Evolutionary conservation across 106 monocot species (phyloP), one percentile per base, ranked within the genome.

Genomic region (Iris macrosiphon): DNA sequence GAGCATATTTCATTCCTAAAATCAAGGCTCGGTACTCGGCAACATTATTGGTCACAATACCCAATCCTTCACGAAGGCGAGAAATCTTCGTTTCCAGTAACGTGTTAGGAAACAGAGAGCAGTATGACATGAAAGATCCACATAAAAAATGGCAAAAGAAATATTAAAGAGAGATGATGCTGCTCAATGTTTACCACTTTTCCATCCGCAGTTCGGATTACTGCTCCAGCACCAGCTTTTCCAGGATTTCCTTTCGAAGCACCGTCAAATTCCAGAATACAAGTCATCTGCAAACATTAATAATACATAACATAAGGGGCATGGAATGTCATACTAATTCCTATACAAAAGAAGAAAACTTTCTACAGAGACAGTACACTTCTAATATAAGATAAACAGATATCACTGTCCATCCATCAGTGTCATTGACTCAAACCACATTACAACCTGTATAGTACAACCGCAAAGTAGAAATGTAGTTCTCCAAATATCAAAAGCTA

Each of bases 1-100:
- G 53, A 24, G 86, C 86, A 74, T 19, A 67, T 50, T 64, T 70
- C 40, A 87, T 16, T 44, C 86, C 86, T 55, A 87, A 66, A 56
- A 87, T 61, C 60, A 87, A 74, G 40, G 76, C 76, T 23, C 66
- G 72, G 41, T 87, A 87, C 62, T 87, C 86, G 55, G 86, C 86
- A 66, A 81, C 86, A 71, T 87, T 87, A 45, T 63, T 73, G 23
- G 86, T 87, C 6, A 27, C 70, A 22, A 53, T 19, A n/a, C 81
- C 86, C 65, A 87, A 68, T 27, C 86, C 86, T 78, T 87, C 74
- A 59, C 81, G 73, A 8, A 87, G 25, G 37, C 57, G 42, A 48
- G 31, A 57, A 59, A 87, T 50, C 86, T 87, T 70, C 52, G 64
- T 52, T 17, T 14, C 12, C 32, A 69, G 31, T 29, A 35, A 16